Base-by-base conservation (phyloP, 192 early-diverging fungal genomes). In the Rhizophagus prolifer region DNA sequence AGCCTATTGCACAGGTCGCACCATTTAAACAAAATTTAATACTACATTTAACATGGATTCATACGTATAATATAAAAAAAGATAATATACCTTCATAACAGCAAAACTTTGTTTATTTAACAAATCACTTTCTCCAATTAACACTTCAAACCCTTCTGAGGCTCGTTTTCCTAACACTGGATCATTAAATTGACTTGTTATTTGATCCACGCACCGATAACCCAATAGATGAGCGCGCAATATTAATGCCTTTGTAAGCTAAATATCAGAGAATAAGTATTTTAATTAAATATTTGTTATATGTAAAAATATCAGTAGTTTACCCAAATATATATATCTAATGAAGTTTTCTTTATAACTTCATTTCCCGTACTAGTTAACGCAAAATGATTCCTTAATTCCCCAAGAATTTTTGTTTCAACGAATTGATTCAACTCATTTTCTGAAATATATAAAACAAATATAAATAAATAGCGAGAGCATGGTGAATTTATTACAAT, bases 61-160 rank as follows among this genome's bases (percentile, higher is more conserved):
- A 46, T 25, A 50, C 10, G 8, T 72, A 74, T 44, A 6, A 79
- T 34, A 67, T 34, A 2, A 36, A 16, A 9, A 36, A 16, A 74
- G 0, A 70, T 64, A 25, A 28, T 79, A 68, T 84, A 91, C 91
- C 61, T 81, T 86, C n/a, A 90, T 79, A 23, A 86, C 82, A 30
- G 89, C 91, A 88, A 90, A 92, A 0, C 88, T 85, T 26, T 85
- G 72, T 60, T 90, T 90, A 47, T 93, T 94, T 70, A 96, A 85
- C 1, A 90, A 86, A 81, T 91, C 86, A 76, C 91, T 87, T 47
- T 92, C 91, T n/a, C 91, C 88, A 21, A 95, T 86, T n/a, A 96
- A 84, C 61, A 94, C 83, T 63, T 86, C 86, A 46, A 96, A 90
- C 3, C 89, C 91, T 31, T 90, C 82, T 1, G 92, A 90, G 0